Conservation (phyloP, 805 yeast species). For the Ogataea pini region DNA sequence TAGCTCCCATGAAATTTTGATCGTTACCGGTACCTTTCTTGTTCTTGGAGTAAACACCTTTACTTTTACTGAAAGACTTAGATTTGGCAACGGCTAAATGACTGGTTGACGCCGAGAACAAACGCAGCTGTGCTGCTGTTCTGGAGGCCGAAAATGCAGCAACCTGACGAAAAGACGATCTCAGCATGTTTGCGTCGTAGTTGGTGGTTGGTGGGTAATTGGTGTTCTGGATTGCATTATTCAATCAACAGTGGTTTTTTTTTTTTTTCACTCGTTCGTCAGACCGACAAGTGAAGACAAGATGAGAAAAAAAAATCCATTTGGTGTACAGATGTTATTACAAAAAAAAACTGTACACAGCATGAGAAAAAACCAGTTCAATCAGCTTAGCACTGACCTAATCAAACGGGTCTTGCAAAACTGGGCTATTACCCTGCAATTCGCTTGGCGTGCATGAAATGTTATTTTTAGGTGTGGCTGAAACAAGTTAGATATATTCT, state of each 20-base stretch:
- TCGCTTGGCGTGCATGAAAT: background rate
- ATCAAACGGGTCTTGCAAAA: background rate
- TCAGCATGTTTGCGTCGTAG: slow-evolving; percentile 1
- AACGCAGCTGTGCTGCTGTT: slow-evolving; percentile 10
- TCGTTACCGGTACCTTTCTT: slow-evolving; percentile 38
- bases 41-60: slow-evolving; percentile 25
- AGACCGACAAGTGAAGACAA: background rate
- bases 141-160: background rate
- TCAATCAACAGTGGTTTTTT: too few species aligned
- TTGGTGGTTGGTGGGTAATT: background rate
- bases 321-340: background rate
- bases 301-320: background rate
- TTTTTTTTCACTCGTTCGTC: background rate
- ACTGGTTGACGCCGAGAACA: slow-evolving; percentile 14
- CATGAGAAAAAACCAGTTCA: background rate
- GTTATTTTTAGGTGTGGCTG: slow-evolving; percentile 8
- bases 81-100: slow-evolving; percentile 28
- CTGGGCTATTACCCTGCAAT: slow-evolving; percentile 1
- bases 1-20: slow-evolving; percentile 28
- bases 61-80: slow-evolving; percentile 32
- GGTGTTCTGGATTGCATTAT: too few species aligned
- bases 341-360: too few species aligned
- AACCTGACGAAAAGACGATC: background rate
- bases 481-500: slow-evolving; percentile 3
- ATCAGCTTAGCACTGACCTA: background rate